Evolutionary conservation across 2,329 filamentous ascomycete species (phyloP), one percentile per base, ranked within the genome.

Genomic region (Ophiocordyceps polyrhachis-furcata): DNA sequence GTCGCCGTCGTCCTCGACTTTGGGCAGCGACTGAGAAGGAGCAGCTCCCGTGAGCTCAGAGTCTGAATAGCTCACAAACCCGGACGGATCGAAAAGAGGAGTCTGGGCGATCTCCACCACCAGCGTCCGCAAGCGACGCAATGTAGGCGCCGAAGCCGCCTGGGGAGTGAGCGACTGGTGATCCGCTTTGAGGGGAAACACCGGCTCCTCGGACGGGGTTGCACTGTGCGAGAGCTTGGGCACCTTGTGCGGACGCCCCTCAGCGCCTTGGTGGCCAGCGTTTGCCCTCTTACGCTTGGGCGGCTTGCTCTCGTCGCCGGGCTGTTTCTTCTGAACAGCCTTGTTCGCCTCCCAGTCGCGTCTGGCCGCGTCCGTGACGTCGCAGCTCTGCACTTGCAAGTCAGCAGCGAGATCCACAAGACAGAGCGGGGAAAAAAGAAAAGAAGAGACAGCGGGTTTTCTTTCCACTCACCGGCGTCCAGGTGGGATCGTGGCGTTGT

Each of bases 341-440:
- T 60, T 61, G 38, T 19, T 23, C 12, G 42, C 40, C 38, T 56
- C 49, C 63, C 63, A 66, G 42, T 64, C 62, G 21, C 52, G 44
- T 32, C 53, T 51, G 31, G 59, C 59, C 28, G 45, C 49, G 19
- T 50, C 43, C 7, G 57, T 62, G 14, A 65, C 58, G 42, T 62
- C 55, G 43, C 40, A 40, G 21, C 52, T 52, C 56, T 61, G 42
- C 9, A 43, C 3, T 23, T 23, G 4, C 13, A 17, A 23, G 13
- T 15, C 17, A 13, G 15, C 17, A 41, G 21, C 21, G 23, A 20
- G 6, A 41, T 28, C 25, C 8, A 28, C 25, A 5, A 37, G n/a
- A n/a, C n/a, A n/a, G n/a, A n/a, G 32, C 6, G 15, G 32, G 13
- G 17, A 2, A 37, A 37, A 37, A 17, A 37, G 32, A 14, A 32